These are phyloP conservation scores for Aphanomyces stellatus DNA, from an alignment of 352 stramenopile genomes.

Conservation along the genomic window DNA sequence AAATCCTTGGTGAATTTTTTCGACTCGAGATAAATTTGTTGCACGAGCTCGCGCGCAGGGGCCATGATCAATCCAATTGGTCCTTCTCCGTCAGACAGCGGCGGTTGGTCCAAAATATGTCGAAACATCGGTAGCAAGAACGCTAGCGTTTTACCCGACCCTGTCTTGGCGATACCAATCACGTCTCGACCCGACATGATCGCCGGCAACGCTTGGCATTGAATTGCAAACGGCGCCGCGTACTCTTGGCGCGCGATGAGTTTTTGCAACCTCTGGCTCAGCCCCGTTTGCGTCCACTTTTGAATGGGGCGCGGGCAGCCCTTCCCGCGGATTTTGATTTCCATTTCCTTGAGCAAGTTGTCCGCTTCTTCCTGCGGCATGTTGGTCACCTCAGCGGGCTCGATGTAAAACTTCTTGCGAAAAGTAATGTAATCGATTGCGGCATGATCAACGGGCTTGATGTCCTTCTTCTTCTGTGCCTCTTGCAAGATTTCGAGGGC, in stretches of 20 bases:
- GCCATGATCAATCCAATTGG: slow-evolving; percentile 98
- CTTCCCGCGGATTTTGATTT: slow-evolving; percentile 97
- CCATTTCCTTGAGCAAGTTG: slow-evolving; percentile 71
- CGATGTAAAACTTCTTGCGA: slow-evolving; percentile 99
- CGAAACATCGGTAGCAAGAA: slow-evolving; percentile 91
- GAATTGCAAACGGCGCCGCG: slow-evolving; percentile 94
- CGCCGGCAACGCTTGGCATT: slow-evolving; percentile 93
- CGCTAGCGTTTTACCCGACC: slow-evolving; percentile 87
- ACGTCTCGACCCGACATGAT: slow-evolving; percentile 99
- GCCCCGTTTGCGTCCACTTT: slow-evolving; percentile 96
- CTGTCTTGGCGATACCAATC: slow-evolving; percentile 99
- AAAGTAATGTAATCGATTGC: slow-evolving; percentile 95
- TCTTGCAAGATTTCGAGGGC: slow-evolving; percentile 88
- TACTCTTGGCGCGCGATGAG: slow-evolving; percentile 93
- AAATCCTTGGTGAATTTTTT: slow-evolving; percentile 91
- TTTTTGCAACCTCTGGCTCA: slow-evolving; percentile 93
- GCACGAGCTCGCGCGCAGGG: slow-evolving; percentile 95
- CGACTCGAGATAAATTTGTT: slow-evolving; percentile 97
- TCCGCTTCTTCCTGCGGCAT: slow-evolving; percentile 84
- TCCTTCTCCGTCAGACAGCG: slow-evolving; percentile 90
- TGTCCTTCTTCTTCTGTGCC: slow-evolving; percentile 88
- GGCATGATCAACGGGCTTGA: slow-evolving; percentile 95
- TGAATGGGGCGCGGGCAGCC: slow-evolving; percentile 92
- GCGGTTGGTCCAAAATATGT: slow-evolving; percentile 92
- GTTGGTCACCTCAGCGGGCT: slow-evolving; percentile 88